Percentiles rank a stretch among this genome's conserved stretches.
Conservation (phyloP, 805 yeast species). For the Candida krabiensis region DNA sequence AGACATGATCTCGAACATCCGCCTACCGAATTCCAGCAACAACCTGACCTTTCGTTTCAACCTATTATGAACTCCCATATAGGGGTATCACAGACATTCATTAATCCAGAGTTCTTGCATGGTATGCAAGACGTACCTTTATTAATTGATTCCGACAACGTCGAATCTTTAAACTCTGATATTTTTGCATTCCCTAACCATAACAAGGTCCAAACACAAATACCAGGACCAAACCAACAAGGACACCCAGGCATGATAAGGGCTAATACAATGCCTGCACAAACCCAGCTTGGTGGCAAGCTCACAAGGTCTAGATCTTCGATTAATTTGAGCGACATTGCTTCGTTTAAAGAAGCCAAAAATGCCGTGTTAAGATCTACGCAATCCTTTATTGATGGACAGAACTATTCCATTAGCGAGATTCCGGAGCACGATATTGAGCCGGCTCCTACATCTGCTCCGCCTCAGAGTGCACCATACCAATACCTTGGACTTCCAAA, state of each 20-base stretch:
- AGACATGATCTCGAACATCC: too few relatives aligned
- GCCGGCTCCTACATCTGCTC: slow-evolving; percentile 8
- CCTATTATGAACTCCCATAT: not conserved
- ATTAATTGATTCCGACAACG: slow-evolving; percentile 23
- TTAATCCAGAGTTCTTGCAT: slow-evolving; percentile 22
- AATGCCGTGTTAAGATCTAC: slow-evolving; percentile 27
- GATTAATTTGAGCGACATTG: slow-evolving; percentile 54
- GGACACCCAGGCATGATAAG: slow-evolving; percentile 12
- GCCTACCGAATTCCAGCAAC: too few relatives aligned
- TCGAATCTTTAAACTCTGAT: slow-evolving; percentile 17
- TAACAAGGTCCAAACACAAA: slow-evolving; percentile 8
- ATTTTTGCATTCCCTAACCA: slow-evolving; percentile 6
- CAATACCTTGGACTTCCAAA: not conserved
- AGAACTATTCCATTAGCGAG: slow-evolving; percentile 16
- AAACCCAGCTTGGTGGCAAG: slow-evolving; percentile 11
- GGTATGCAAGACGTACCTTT: slow-evolving; percentile 19
- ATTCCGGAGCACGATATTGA: slow-evolving; percentile 9
- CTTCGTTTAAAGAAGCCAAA: slow-evolving; percentile 35
- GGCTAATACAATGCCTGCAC: slow-evolving; percentile 17
- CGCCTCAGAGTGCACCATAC: slow-evolving; percentile 6
- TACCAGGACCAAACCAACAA: slow-evolving; percentile 24
- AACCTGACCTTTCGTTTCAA: not conserved
- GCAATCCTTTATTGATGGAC: slow-evolving; percentile 11
- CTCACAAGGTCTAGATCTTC: slow-evolving; percentile 49
- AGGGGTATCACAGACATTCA: slow-evolving; percentile 12